Base-by-base conservation (phyloP, 2,329 filamentous ascomycete genomes). In the Fusarium xyrophilum region DNA sequence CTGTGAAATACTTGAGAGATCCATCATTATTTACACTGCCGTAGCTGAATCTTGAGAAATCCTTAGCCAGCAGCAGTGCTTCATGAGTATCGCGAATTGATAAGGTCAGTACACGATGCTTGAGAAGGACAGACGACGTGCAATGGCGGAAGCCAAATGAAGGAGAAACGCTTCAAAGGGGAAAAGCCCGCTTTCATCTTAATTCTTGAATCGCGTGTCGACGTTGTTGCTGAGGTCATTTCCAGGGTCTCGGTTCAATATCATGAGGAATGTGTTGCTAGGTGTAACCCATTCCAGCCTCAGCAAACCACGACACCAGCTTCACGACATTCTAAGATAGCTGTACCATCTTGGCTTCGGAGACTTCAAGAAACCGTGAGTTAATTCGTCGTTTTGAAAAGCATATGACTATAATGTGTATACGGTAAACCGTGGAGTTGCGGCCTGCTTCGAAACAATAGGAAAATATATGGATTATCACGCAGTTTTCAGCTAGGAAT, bases 251-350 rank as follows among this genome's bases (percentile, higher is more conserved):
- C 68, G 75, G 58, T 67, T 51, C 74, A 73, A 75, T 74, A 69
- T 73, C 55, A 56, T 56, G 54, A 76, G 79, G 79, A 81, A 81
- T 80, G 79, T 74, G 79, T 81, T 79, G 78, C 76, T 65, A 69
- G 56, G 72, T 65, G 73, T 74, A 62, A 76, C 66, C 65, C 79
- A 80, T 80, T 80, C 79, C 79, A 77, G 55, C 55, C 40, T 53
- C 43, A 46, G 40, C 59, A 65, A 70, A 72, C 68, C 59, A 60
- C 32, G 53, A 48, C n/a, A 28, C 33, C 39, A 55, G 59, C 59
- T 54, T 48, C 53, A 25, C 46, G 56, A 60, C 63, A 67, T 38
- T 38, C 36, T 42, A 28, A 63, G 42, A 71, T 64, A 66, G 28
- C 30, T 40, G 25, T 21, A 53, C 40, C 40, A 12, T 27, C 23